Percentiles rank a stretch among this genome's conserved stretches.
These are phyloP conservation scores for Hirsutella thompsonii DNA, from an alignment of 2,329 filamentous ascomycete genomes.

Conservation along the genomic window DNA sequence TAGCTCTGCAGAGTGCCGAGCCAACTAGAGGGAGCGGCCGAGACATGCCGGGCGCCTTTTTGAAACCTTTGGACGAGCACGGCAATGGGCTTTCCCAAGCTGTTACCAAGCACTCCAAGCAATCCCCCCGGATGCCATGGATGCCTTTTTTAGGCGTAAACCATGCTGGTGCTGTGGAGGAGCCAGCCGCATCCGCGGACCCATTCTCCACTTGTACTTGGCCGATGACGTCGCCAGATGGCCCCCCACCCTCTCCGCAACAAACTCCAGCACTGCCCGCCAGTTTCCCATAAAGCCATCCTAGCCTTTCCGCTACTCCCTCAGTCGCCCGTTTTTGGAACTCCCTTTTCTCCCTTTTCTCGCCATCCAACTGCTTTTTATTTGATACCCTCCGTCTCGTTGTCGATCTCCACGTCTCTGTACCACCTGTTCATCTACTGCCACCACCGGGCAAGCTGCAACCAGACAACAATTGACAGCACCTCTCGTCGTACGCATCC, in stretches of 20 bases:
- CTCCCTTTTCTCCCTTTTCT: not conserved
- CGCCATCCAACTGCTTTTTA: too few relatives aligned
- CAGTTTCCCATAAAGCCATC: constrained; percentile 6
- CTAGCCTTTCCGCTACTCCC: constrained; percentile 1
- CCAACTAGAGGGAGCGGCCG: not conserved
- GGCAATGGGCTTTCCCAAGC: too few relatives aligned
- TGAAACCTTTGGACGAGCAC: not conserved
- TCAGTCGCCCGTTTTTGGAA: constrained; percentile 1
- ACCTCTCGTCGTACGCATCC: not conserved
- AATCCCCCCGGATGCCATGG: not conserved
- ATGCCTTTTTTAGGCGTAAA: too few relatives aligned
- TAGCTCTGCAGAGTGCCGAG: too few relatives aligned
- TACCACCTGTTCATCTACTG: not conserved
- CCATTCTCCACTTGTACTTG: not conserved
- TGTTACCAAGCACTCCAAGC: not conserved
- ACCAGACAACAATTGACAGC: not conserved
- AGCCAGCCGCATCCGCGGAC: not conserved
- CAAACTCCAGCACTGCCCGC: not conserved
- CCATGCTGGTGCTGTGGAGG: not conserved
- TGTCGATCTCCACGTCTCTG: not conserved
- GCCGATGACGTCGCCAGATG: constrained; percentile 9
- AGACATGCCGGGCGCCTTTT: not conserved
- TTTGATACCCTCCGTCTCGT: too few relatives aligned
- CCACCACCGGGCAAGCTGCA: not conserved
- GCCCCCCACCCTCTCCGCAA: constrained; percentile 4